Base-by-base conservation (phyloP, 148 eudicot genomes). In the Nepenthes gracilis region DNA sequence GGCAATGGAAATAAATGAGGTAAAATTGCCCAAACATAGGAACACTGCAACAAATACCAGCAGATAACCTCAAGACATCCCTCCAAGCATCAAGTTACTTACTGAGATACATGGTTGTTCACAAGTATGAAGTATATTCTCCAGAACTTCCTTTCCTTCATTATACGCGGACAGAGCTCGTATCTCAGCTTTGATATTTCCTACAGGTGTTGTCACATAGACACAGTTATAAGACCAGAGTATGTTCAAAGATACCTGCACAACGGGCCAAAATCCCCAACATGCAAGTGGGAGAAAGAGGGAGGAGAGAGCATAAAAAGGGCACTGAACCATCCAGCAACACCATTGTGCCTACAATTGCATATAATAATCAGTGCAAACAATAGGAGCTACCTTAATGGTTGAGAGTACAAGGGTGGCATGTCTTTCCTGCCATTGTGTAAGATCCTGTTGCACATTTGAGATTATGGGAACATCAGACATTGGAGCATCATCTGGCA, bases 141-240 rank as follows among this genome's bases (percentile, higher is more conserved):
- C 98, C 96, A 88, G 68, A 93, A 93, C 78, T 84, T 86, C 77
- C 96, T 77, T 54, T 92, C 96, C 73, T 82, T 93, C 96, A 93
- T 93, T 59, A 75, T 64, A 35, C 96, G 90, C 32, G 96, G 95
- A 78, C 98, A 92, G 64, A 92, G 75, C 68, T 92, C 86, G 62
- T 92, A 92, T 62, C 96, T 85, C 50, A 93, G 76, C 83, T 86
- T 93, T 54, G 96, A 88, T 48, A 88, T 84, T 81, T 88, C 98
- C 98, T 83, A 94, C 76, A 80, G 69, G 34, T 54, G 67, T 36
- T 47, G 13, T 67, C 54, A 69, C 61, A 69, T 58, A 65, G 12
- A 55, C 12, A 45, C 6, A 61, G 43, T 13, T 9, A 49, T 50
- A 66, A 35, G 5, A 48, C 9, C 33, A 33, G 38, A 1, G 35